phyloP scores from a whole-genome alignment of 441 rosid genomes.

The Erodium chrysanthum region DNA sequence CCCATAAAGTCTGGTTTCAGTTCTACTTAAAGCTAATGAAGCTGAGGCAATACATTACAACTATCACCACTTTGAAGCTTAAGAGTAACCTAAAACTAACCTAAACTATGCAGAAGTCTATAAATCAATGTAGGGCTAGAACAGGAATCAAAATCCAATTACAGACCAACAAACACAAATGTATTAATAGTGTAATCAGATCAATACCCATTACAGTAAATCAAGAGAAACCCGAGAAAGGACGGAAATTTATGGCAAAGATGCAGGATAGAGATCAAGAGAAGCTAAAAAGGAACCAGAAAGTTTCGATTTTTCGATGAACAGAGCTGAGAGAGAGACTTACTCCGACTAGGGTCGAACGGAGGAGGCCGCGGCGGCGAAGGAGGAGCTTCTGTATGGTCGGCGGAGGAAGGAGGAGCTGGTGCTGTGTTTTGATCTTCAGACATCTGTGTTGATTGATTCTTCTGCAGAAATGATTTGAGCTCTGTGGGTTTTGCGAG shows the following conservation, averaged over 20 bases:
- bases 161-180: no score
- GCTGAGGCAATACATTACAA: not conserved
- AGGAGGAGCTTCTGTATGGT: not conserved
- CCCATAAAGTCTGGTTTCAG: no score
- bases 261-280: not conserved
- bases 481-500: no score
- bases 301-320: not conserved
- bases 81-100: not conserved
- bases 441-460: not conserved
- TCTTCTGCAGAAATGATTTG: no score
- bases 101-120: not conserved
- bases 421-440: not conserved
- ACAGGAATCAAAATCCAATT: not conserved
- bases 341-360: constrained; percentile 81
- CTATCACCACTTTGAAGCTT: not conserved
- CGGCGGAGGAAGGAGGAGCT: not conserved
- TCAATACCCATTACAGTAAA: not conserved
- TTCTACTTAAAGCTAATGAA: no score
- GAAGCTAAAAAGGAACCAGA: constrained; percentile 15
- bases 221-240: not conserved
- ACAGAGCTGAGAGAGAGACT: constrained; percentile 19
- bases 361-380: constrained; percentile 18
- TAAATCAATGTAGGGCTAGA: not conserved
- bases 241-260: not conserved
- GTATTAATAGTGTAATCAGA: not conserved